Evolutionary conservation across 108 stramenopile genomes (phyloP).

Genomic region (Skeletonema potamos): DNA sequence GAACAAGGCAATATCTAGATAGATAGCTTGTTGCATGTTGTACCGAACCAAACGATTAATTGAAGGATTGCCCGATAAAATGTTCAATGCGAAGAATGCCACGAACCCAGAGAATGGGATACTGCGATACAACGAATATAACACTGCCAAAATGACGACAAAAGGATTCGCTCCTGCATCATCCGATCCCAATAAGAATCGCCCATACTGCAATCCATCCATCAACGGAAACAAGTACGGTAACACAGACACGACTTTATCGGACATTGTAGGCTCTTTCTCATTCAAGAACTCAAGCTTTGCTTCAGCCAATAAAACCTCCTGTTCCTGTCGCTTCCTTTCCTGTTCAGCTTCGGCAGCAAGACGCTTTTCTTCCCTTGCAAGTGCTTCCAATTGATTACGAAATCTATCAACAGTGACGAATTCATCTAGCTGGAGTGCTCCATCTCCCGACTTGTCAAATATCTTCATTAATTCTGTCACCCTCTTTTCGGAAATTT

Average conservation of each 20-base stretch:
- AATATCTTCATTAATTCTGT: conserved; percentile 74
- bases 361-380: conserved; percentile 73
- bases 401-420: conserved; percentile 72
- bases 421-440: conserved; percentile 78
- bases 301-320: conserved; percentile 50
- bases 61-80: conserved; percentile 68
- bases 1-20: conserved; percentile 88
- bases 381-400: conserved; percentile 67
- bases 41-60: conserved; percentile 80
- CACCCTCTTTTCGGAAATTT: conserved; percentile 70
- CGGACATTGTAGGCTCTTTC: conserved; percentile 59
- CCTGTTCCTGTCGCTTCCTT: conserved; percentile 58
- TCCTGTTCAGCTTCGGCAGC: conserved; percentile 58
- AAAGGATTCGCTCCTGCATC: conserved; percentile 72
- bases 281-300: conserved; percentile 75
- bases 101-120: conserved; percentile 82
- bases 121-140: conserved; percentile 65
- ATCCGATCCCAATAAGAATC: conserved; percentile 64
- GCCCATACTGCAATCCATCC: conserved; percentile 84
- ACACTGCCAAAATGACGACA: conserved; percentile 52
- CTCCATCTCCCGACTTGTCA: conserved; percentile 74
- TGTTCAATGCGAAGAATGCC: conserved; percentile 77
- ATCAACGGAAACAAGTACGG: conserved; percentile 86
- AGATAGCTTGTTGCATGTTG: conserved; percentile 92
- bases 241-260: conserved; percentile 66